These are phyloP conservation scores for Candida sp. DNA, from an alignment of 1,139 yeast genomes.

Conservation along the genomic window DNA sequence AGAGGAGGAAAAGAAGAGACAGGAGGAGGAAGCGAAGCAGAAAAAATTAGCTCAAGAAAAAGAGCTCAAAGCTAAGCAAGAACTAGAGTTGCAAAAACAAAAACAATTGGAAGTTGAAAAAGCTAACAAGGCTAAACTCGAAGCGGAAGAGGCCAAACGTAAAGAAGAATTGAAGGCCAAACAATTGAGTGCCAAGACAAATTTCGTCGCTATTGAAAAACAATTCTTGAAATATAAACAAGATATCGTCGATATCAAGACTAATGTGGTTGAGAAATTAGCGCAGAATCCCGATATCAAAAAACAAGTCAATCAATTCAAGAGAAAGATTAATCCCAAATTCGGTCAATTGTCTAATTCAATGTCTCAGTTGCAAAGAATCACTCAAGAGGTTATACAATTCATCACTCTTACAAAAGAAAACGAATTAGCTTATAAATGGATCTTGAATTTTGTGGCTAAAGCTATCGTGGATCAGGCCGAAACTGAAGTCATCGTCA, in stretches of 20 bases:
- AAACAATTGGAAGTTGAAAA: slow-evolving; percentile 12
- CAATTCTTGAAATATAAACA: slow-evolving; percentile 51
- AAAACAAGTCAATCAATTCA: slow-evolving; percentile 39
- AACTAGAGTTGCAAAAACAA: slow-evolving; percentile 12
- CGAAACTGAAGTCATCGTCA: slow-evolving; percentile 84
- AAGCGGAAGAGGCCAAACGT: slow-evolving; percentile 10
- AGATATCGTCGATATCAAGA: slow-evolving; percentile 59
- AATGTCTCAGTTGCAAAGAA: slow-evolving; percentile 48
- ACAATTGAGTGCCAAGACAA: slow-evolving; percentile 22
- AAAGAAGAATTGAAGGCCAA: slow-evolving; percentile 12
- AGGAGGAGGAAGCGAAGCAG: slow-evolving; percentile 12
- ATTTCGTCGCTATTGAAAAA: slow-evolving; percentile 36
- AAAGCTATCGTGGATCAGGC: slow-evolving; percentile 89
- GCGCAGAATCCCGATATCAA: slow-evolving; percentile 38
- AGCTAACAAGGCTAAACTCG: slow-evolving; percentile 10
- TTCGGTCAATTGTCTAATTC: slow-evolving; percentile 90
- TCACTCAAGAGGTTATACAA: slow-evolving; percentile 48
- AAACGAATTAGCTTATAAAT: slow-evolving; percentile 51
- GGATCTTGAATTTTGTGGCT: slow-evolving; percentile 79
- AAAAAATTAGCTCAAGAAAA: slow-evolving; percentile 11
- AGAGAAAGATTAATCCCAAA: slow-evolving; percentile 79
- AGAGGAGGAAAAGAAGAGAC: slow-evolving; percentile 10
- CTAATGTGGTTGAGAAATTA: slow-evolving; percentile 50
- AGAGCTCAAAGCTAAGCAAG: slow-evolving; percentile 10
- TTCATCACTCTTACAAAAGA: slow-evolving; percentile 45